phyloP scores from a whole-genome alignment of 2,329 filamentous ascomycete genomes.

The Rutstroemia sp. region DNA sequence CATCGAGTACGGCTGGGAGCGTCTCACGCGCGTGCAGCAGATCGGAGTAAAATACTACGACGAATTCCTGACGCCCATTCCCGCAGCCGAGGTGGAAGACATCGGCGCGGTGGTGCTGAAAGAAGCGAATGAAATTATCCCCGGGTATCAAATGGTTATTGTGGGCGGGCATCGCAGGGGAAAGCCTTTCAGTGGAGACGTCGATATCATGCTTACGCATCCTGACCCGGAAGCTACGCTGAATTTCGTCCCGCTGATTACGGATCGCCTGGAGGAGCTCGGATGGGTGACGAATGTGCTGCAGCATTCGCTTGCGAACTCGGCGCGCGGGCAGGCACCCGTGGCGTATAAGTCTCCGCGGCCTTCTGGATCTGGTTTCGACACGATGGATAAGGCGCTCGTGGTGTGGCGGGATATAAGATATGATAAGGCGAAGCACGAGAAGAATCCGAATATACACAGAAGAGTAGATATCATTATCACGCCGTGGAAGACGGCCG shows the following conservation, averaged over 20 bases:
- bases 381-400: slow-evolving; percentile 65
- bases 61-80: slow-evolving; percentile 67
- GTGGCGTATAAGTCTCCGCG: slow-evolving; percentile 22
- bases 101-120: slow-evolving; percentile 58
- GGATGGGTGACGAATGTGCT: slow-evolving; percentile 78
- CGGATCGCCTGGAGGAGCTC: slow-evolving; percentile 59
- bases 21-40: slow-evolving; percentile 73
- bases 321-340: slow-evolving; percentile 60
- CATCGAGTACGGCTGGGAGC: slow-evolving; percentile 72
- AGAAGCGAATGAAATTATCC: slow-evolving; percentile 58
- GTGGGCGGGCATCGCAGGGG: slow-evolving; percentile 63
- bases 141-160: slow-evolving; percentile 50
- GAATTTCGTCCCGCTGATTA: slow-evolving; percentile 64
- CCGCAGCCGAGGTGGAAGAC: slow-evolving; percentile 62
- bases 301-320: slow-evolving; percentile 59
- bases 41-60: slow-evolving; percentile 93
- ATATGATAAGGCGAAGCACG: slow-evolving; percentile 29
- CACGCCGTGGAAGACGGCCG: slow-evolving; percentile 78
- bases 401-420: slow-evolving; percentile 80
- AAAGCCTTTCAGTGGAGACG: slow-evolving; percentile 63
- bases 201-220: slow-evolving; percentile 80
- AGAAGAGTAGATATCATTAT: slow-evolving; percentile 89
- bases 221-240: slow-evolving; percentile 60
- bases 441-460: slow-evolving; percentile 62
- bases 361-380: neutral